Evolutionary conservation across 306 rosid species (phyloP).

Genomic region (Glycyrrhiza uralensis): DNA sequence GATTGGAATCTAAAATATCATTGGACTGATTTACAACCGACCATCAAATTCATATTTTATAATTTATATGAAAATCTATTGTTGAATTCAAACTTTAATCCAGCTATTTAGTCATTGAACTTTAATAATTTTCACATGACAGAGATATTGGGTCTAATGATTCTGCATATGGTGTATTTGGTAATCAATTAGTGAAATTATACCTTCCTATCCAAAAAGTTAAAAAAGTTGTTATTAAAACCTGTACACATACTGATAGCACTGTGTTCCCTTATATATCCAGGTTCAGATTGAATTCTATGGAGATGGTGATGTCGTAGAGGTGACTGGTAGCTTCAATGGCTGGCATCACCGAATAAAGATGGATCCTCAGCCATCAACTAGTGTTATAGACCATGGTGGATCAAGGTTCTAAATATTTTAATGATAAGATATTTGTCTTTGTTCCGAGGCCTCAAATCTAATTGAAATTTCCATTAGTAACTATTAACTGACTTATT

Average conservation of each 20-base stretch:
- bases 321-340: conserved; percentile 91
- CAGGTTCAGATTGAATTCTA: conserved; percentile 68
- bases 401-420: conserved; percentile 54
- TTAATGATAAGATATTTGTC: not conserved
- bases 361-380: conserved; percentile 65
- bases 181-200: not conserved
- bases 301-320: conserved; percentile 76
- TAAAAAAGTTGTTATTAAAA: not conserved
- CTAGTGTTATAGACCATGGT: conserved; percentile 35
- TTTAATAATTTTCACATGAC: not conserved
- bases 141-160: not conserved
- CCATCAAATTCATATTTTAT: not conserved
- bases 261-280: conserved; percentile 26
- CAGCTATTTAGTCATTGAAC: conserved; percentile 15
- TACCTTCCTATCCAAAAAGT: not conserved
- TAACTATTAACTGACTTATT: not conserved
- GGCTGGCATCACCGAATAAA: conserved; percentile 85
- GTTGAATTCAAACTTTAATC: conserved; percentile 7
- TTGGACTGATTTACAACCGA: not conserved
- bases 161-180: conserved; percentile 1
- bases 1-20: not conserved
- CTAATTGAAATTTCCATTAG: not conserved
- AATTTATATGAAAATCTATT: not conserved
- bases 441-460: conserved; percentile 2
- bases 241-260: conserved; percentile 27